phyloP scores from a whole-genome alignment of 2,329 filamentous ascomycete genomes.

The Talaromyces sp. region DNA sequence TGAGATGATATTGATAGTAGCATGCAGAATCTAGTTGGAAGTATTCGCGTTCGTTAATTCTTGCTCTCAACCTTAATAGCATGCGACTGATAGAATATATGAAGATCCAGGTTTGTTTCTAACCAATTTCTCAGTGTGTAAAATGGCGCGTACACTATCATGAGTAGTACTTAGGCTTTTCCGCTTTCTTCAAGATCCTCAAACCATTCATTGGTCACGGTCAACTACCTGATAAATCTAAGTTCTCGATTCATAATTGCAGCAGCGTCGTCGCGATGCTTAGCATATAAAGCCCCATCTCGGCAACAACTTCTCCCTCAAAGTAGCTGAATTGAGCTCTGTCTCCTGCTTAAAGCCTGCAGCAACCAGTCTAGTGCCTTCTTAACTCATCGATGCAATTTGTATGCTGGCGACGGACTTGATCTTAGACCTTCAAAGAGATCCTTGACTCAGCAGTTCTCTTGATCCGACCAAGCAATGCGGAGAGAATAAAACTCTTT shows the following conservation, averaged over 20 bases:
- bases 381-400: constrained; percentile 48
- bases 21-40: neutral
- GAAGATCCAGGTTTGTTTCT: neutral
- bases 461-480: constrained; percentile 24
- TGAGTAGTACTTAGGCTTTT: too few species aligned
- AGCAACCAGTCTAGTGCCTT: neutral
- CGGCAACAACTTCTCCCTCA: constrained; percentile 3
- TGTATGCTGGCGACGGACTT: constrained; percentile 43
- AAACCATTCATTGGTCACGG: too few species aligned
- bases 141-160: neutral
- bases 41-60: neutral
- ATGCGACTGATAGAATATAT: neutral
- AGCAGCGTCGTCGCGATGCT: constrained; percentile 33
- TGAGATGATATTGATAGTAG: neutral
- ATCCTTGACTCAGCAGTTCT: constrained; percentile 11
- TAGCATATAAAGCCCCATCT: constrained; percentile 15
- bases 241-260: constrained; percentile 35
- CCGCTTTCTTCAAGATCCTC: too few species aligned
- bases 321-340: neutral
- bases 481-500: constrained; percentile 33
- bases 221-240: neutral
- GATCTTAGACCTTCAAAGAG: constrained; percentile 48
- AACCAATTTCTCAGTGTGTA: neutral
- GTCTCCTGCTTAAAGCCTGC: neutral
- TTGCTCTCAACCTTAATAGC: neutral